Conservation (phyloP, 169 alveolate species). For the Cryptosporidium sp. region DNA sequence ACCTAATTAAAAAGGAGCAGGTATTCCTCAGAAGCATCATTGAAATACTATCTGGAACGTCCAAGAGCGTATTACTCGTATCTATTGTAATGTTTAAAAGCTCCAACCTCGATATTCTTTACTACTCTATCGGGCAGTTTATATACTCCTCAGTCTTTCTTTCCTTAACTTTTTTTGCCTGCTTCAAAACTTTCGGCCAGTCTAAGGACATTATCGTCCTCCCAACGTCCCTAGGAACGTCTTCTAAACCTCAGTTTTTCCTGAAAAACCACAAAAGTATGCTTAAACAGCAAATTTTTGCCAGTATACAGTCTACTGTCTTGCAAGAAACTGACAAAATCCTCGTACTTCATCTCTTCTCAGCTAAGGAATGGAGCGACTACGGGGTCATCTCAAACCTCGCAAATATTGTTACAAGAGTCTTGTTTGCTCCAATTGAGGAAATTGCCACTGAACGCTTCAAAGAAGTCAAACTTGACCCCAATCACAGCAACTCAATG, state of each 20-base stretch:
- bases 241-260: not conserved
- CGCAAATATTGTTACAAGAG: constrained; percentile 53
- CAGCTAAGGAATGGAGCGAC: constrained; percentile 60
- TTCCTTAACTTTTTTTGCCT: not conserved
- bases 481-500: not conserved
- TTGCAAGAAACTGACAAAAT: constrained; percentile 60
- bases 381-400: constrained; percentile 53
- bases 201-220: not conserved
- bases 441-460: constrained; percentile 49
- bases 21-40: constrained; percentile 37
- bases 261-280: constrained; percentile 8
- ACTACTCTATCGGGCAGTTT: constrained; percentile 50
- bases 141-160: constrained; percentile 18
- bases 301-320: constrained; percentile 17
- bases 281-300: constrained; percentile 16
- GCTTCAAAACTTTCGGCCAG: not conserved
- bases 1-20: constrained; percentile 20
- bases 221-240: not conserved
- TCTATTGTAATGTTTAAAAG: not conserved
- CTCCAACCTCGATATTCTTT: not conserved
- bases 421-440: constrained; percentile 57
- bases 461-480: constrained; percentile 1
- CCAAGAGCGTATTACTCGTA: constrained; percentile 30
- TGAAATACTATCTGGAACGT: constrained; percentile 41
- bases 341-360: constrained; percentile 21